Base-by-base conservation (phyloP, 345 rosid genomes). In the Cardamine resedifolia region DNA sequence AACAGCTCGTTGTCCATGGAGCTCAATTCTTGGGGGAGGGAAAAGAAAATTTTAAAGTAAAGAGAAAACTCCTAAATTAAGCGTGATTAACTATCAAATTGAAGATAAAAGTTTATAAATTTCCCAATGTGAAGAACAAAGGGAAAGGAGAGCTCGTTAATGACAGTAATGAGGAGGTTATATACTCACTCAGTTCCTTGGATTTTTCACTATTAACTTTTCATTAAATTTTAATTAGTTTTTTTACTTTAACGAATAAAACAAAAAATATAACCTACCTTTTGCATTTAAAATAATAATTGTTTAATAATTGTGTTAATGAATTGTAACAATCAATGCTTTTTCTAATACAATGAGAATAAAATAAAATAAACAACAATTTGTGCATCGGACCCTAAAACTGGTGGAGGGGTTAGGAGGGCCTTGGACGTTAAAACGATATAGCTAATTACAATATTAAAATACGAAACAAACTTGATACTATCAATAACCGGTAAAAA, bases 1-100 rank as follows among this genome's bases (percentile, higher is more conserved):
- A 81, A 77, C 7, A 82, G 65, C 48, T 83, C 81, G 48, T 83
- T 81, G 16, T 83, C 85, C 88, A 85, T 85, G 9, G 64, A 27
- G 52, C 65, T 27, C 51, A 12, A 24, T 56, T 68, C 33, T 44
- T 7, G 8, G 39, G 19, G 26, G 16, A 51, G 8, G 6, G 12
- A 39, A 39, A 15, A 39, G 2, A 2, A 20, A 50, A 28, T 4
- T 23, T 3, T 6, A 30, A 23, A 4, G 7, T 19, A 5, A 1
- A 53, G 58, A 76, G 2, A 11, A 62, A 55, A 19, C 0, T 63
- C 4, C 2, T 15, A 28, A 14, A 12, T 14, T 7, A 44, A 50
- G 10, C n/a, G 66, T 56, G 8, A 30, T 47, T 33, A 16, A 24
- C 21, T 20, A 16, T 38, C 45, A 12, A 41, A 18, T 11, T 51